Evolutionary conservation across 148 eudicot species (phyloP).

Genomic region (Cornus florida): DNA sequence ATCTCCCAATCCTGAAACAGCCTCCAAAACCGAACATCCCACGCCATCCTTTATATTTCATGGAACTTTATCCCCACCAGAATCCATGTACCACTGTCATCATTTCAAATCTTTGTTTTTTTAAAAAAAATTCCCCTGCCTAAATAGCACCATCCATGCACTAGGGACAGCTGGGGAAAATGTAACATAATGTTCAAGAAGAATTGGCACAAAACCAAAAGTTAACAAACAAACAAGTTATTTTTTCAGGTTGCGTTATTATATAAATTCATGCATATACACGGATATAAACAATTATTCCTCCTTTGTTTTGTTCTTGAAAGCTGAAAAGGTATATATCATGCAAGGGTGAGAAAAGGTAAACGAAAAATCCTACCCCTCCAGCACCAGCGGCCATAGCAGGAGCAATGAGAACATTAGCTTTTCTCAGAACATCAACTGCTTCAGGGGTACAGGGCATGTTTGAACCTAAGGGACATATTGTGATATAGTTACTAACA

Average conservation of each 20-base stretch:
- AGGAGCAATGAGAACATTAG: constrained; percentile 89
- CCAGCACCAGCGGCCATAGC: constrained; percentile 98
- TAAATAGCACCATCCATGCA: background rate
- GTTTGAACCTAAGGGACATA: constrained; percentile 60
- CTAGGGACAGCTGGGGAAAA: background rate
- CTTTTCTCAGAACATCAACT: constrained; percentile 82
- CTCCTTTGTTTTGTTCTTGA: background rate
- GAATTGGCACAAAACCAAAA: too few species aligned
- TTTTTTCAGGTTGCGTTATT: background rate
- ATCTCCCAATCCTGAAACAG: too few species aligned
- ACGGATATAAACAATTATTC: background rate
- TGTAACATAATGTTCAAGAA: too few species aligned
- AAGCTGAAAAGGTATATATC: background rate
- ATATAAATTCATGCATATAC: background rate
- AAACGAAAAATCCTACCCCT: constrained; percentile 61
- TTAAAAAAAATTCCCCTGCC: background rate
- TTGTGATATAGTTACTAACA: background rate
- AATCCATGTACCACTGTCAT: background rate
- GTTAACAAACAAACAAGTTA: too few species aligned
- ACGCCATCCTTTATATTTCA: background rate
- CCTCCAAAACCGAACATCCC: too few species aligned
- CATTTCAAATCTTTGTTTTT: background rate
- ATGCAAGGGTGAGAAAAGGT: background rate
- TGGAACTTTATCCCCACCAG: background rate
- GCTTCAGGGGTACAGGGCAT: constrained; percentile 99